Percentiles rank a stretch among this genome's conserved stretches.
Conservation (phyloP, 176 grass and related monocot species). For the Hordeum vulgare region MorexV3_pseudomolecules_assembly NC_058524.1:564322180-564322679, state of each 20-base stretch:
- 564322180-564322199: background rate
- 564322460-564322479: background rate
- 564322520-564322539: background rate
- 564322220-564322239: background rate
- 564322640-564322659: no score
- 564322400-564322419: background rate
- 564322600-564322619: no score
- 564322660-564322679: no score
- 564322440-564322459: background rate
- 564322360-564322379: background rate
- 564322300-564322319: constrained; percentile 47
- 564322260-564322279: constrained; percentile 53
- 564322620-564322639: no score
- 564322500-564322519: background rate
- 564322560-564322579: no score
- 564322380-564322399: background rate
- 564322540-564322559: no score
- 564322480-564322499: background rate
- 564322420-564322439: background rate
- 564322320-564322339: constrained; percentile 59
- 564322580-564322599: no score
- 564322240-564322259: constrained; percentile 33
- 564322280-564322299: constrained; percentile 55
- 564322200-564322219: background rate
- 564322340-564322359: constrained; percentile 19